These are phyloP conservation scores for Phytopythium montanum DNA, from an alignment of 352 stramenopile genomes.

Conservation along the genomic window DNA sequence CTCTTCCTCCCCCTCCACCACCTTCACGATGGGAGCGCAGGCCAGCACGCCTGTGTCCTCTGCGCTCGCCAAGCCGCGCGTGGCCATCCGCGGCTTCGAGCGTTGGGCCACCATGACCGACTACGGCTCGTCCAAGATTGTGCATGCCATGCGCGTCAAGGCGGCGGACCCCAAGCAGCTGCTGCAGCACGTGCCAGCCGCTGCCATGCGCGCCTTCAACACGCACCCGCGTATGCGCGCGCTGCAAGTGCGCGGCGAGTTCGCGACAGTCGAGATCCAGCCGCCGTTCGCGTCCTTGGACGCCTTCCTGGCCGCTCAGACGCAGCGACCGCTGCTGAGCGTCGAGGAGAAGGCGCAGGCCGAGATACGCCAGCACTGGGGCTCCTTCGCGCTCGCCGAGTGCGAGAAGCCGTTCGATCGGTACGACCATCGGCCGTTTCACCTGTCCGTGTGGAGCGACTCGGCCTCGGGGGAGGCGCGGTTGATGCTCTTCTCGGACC, in stretches of 20 bases:
- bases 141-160: slow-evolving; percentile 27
- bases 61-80: slow-evolving; percentile 1
- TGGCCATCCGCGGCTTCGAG: slow-evolving; percentile 30
- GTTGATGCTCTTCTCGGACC: slow-evolving; percentile 40
- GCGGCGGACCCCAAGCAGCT: slow-evolving; percentile 8
- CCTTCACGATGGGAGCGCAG: not conserved
- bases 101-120: slow-evolving; percentile 20
- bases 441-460: slow-evolving; percentile 34
- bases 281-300: slow-evolving; percentile 26
- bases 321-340: slow-evolving; percentile 4
- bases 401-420: slow-evolving; percentile 35
- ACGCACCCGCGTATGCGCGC: slow-evolving; percentile 48
- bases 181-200: slow-evolving; percentile 31
- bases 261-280: slow-evolving; percentile 37
- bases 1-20: no score
- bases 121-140: slow-evolving; percentile 19
- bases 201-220: slow-evolving; percentile 57
- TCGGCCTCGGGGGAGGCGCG: slow-evolving; percentile 9
- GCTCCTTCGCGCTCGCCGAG: slow-evolving; percentile 6
- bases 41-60: not conserved
- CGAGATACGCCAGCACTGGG: not conserved
- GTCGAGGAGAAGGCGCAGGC: slow-evolving; percentile 22
- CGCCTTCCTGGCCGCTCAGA: not conserved
- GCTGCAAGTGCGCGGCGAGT: slow-evolving; percentile 30
- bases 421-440: slow-evolving; percentile 42